Percentiles rank a stretch among this genome's conserved stretches.
These are phyloP conservation scores for Chrysoporthe austroafricana DNA, from an alignment of 2,329 filamentous ascomycete species.

Conservation along the genomic window DNA sequence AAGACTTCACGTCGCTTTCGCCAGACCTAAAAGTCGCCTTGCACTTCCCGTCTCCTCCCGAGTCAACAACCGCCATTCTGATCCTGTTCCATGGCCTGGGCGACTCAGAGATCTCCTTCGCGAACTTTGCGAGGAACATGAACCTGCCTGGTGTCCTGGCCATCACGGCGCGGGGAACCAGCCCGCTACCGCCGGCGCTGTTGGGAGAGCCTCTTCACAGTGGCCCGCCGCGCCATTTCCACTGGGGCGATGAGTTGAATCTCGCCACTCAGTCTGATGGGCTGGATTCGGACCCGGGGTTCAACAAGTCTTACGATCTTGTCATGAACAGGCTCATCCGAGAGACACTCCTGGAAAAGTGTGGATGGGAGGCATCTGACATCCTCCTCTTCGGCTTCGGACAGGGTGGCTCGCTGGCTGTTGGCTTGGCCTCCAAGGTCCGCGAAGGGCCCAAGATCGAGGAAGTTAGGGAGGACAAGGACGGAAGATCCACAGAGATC, in stretches of 20 bases:
- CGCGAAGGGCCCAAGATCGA: constrained; percentile 34
- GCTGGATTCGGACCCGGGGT: constrained; percentile 66
- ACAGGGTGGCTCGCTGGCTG: constrained; percentile 66
- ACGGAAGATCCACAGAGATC: constrained; percentile 11
- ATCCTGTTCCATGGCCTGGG: constrained; percentile 85
- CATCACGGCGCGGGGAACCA: constrained; percentile 74
- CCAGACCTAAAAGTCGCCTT: constrained; percentile 48
- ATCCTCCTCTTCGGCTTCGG: constrained; percentile 69
- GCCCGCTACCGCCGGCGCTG: constrained; percentile 69
- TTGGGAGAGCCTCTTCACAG: constrained; percentile 46
- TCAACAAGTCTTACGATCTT: constrained; percentile 50
- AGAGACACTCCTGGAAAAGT: constrained; percentile 55
- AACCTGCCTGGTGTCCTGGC: constrained; percentile 77
- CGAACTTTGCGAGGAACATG: constrained; percentile 68
- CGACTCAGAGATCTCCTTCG: constrained; percentile 72
- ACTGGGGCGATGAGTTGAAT: constrained; percentile 71
- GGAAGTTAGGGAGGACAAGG: constrained; percentile 30
- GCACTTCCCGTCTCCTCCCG: constrained; percentile 56
- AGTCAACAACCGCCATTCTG: constrained; percentile 73
- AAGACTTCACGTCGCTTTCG: constrained; percentile 53
- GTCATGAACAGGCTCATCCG: constrained; percentile 57
- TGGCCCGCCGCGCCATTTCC: constrained; percentile 46
- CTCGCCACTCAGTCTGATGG: constrained; percentile 55
- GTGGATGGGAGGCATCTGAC: constrained; percentile 63
- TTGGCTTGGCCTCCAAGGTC: constrained; percentile 57